Percentiles rank a stretch among this genome's conserved stretches.
phyloP scores from a whole-genome alignment of 257 asterid genomes.

The Penstemon davidsonii region DNA sequence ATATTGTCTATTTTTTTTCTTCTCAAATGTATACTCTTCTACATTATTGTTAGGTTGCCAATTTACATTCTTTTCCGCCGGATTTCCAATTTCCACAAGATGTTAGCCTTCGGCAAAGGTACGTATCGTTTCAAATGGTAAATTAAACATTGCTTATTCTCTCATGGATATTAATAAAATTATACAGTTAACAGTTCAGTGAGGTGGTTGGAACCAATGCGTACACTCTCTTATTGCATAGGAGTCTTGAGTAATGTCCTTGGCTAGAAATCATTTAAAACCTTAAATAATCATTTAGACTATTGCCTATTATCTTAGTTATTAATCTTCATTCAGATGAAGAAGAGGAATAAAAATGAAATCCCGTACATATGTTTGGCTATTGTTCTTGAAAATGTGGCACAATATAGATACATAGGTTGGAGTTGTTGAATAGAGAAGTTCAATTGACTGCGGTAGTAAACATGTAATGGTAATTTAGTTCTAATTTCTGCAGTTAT shows the following conservation, averaged over 20 bases:
- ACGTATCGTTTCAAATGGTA: constrained; percentile 25
- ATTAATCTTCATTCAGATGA: no score
- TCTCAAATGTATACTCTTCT: constrained; percentile 16
- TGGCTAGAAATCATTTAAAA: not conserved
- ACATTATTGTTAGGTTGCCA: constrained; percentile 65
- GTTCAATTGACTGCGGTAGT: not conserved
- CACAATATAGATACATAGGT: no score
- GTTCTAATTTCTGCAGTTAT: constrained; percentile 54
- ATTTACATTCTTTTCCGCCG: constrained; percentile 79
- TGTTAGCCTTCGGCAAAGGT: constrained; percentile 87
- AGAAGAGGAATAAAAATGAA: no score
- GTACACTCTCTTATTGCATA: constrained; percentile 5
- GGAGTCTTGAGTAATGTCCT: not conserved
- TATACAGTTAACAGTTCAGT: not conserved
- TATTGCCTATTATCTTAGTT: not conserved
- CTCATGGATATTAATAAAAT: not conserved
- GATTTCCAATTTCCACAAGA: constrained; percentile 73
- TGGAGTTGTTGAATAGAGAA: not conserved
- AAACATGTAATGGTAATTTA: not conserved
- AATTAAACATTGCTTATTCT: constrained; percentile 10
- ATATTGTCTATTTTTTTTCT: not conserved
- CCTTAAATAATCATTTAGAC: not conserved
- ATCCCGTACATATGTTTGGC: not conserved
- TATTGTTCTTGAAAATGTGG: not conserved
- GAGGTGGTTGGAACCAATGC: constrained; percentile 2